phyloP scores from a whole-genome alignment of 371 early-diverging fungal species.

The Mortierella sp. region DNA sequence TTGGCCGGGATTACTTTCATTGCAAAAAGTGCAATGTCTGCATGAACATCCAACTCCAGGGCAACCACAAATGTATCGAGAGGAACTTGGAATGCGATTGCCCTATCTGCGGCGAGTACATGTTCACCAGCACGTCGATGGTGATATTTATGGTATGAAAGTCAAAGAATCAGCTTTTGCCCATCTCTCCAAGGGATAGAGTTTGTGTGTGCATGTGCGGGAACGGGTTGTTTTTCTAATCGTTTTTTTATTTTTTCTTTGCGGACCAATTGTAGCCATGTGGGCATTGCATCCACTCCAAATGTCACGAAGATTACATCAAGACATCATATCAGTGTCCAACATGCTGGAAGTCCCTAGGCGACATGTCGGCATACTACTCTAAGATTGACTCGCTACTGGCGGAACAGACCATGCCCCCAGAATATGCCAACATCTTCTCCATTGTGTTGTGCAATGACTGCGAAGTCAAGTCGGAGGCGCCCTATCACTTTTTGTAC shows the following conservation, averaged over 20 bases:
- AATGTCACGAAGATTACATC: constrained; percentile 86
- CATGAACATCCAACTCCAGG: constrained; percentile 77
- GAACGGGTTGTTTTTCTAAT: too few relatives aligned
- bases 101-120: constrained; percentile 97
- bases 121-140: constrained; percentile 87
- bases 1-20: constrained; percentile 89
- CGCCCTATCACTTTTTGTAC: constrained; percentile 93
- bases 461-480: constrained; percentile 85
- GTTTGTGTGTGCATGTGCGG: too few relatives aligned
- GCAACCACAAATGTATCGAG: constrained; percentile 94
- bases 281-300: constrained; percentile 95
- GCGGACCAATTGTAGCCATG: constrained; percentile 70
- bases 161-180: background rate
- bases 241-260: constrained; percentile 1
- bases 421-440: constrained; percentile 81
- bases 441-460: constrained; percentile 94
- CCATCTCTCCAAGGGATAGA: background rate
- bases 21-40: constrained; percentile 96
- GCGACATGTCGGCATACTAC: constrained; percentile 88
- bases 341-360: constrained; percentile 93
- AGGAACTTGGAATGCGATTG: constrained; percentile 92
- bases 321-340: constrained; percentile 96
- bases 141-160: constrained; percentile 85
- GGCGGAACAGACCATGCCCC: constrained; percentile 88
- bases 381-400: constrained; percentile 85